Evolutionary conservation across 2,329 filamentous ascomycete genomes (phyloP), one percentile per base, ranked within the genome.

Genomic region (Alternaria viburni): DNA sequence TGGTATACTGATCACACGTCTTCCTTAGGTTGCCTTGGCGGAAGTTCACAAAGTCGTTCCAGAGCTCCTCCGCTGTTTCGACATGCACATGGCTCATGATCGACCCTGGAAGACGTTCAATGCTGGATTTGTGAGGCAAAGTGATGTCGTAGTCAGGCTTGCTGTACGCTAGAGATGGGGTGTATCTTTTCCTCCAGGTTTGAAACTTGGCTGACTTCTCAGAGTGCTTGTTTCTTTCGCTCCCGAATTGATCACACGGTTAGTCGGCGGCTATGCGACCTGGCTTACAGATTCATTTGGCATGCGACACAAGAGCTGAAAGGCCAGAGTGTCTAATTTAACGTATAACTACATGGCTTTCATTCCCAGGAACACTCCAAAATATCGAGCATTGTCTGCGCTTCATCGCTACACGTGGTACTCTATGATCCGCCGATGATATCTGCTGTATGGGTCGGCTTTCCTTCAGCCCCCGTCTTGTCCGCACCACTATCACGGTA

Each of bases 101-200:
- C 9, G 54, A 15, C 62, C 62, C 19, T 72, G 67, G 69, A 67
- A 44, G 54, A 64, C 60, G 43, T 56, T 56, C 7, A 71, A 71
- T 59, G 50, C 57, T 12, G 66, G 58, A 17, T 72, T 72, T 25
- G 41, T 62, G 11, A 70, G 64, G 30, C 69, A 72, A 45, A 61
- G 25, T 2, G 59, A 60, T 64, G 47, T 69, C n/a, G 56, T 69
- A 17, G 61, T 66, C 1, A 46, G 26, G 13, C 47, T 62, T 23
- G 30, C 21, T 5, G 36, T 23, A 44, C 47, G 21, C 21, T 25
- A 54, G 12, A n/a, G 12, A 11, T 30, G 50, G 28, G 11, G 11
- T 11, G n/a, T 17, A 17, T 41, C 36, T 1, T 41, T 41, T 5
- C n/a, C 36, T 41, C 36, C 36, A 41, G 5, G 9, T 17, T 41